Conservation (phyloP, 805 yeast genomes). For the Kuraishia floccosa region DNA sequence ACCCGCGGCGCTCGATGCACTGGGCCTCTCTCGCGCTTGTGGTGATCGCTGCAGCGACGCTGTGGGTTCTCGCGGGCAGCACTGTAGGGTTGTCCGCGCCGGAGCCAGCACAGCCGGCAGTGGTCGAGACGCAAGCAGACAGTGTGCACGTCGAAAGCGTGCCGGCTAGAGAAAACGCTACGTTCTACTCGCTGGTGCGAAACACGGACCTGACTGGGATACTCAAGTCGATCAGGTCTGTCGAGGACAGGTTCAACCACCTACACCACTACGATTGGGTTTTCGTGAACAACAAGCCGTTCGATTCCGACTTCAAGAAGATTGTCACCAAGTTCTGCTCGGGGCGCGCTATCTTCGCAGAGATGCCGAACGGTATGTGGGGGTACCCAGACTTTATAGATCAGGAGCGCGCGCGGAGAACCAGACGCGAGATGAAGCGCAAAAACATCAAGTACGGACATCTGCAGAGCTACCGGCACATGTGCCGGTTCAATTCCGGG, state of each 20-base stretch:
- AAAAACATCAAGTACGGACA: slow-evolving; percentile 33
- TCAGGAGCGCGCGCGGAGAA: slow-evolving; percentile 30
- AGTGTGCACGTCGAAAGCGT: background rate
- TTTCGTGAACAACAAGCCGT: slow-evolving; percentile 58
- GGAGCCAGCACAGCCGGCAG: too few relatives aligned
- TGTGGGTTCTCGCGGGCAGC: too few relatives aligned
- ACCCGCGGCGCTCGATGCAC: too few relatives aligned
- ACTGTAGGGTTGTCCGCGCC: too few relatives aligned
- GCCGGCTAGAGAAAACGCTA: slow-evolving; percentile 34
- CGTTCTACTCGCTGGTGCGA: slow-evolving; percentile 56
- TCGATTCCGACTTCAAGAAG: slow-evolving; percentile 40
- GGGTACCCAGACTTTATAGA: slow-evolving; percentile 56
- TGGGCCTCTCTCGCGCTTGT: too few relatives aligned
- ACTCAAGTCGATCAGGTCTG: slow-evolving; percentile 41
- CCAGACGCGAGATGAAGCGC: slow-evolving; percentile 31
- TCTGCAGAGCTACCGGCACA: slow-evolving; percentile 39
- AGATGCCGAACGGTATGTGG: slow-evolving; percentile 54
- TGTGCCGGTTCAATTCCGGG: slow-evolving; percentile 73
- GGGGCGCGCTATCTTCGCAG: slow-evolving; percentile 48
- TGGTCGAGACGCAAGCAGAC: too few relatives aligned
- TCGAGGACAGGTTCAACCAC: slow-evolving; percentile 54
- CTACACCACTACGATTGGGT: slow-evolving; percentile 63
- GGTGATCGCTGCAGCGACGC: too few relatives aligned
- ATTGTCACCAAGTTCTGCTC: slow-evolving; percentile 36
- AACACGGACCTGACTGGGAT: slow-evolving; percentile 47